Conservation (phyloP, 257 asterid genomes). For the Solanum lignicaule region DNA sequence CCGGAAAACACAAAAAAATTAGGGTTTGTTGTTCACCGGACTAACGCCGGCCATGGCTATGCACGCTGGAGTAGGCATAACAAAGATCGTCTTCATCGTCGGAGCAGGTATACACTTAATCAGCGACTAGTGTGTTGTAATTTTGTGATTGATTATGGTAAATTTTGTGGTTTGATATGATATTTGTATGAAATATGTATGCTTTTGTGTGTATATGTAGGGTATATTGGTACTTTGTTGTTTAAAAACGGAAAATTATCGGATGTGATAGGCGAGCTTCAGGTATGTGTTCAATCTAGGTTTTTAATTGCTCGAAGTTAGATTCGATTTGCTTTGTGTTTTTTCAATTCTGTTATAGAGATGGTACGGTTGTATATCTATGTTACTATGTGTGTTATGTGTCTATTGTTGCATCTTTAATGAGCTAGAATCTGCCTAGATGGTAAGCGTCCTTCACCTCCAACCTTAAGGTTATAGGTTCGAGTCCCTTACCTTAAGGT, state of each 20-base stretch:
- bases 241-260: conserved; percentile 27
- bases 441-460: neutral
- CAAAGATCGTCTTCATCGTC: conserved; percentile 1
- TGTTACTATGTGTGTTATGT: neutral
- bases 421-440: neutral
- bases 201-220: conserved; percentile 4
- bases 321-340: neutral
- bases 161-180: too few relatives aligned
- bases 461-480: neutral
- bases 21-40: neutral
- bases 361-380: neutral
- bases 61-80: conserved; percentile 10
- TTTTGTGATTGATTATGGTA: too few relatives aligned
- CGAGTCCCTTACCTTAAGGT: neutral
- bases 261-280: conserved; percentile 22
- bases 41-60: neutral
- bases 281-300: neutral
- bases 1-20: neutral
- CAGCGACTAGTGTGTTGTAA: neutral
- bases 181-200: neutral
- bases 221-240: conserved; percentile 25
- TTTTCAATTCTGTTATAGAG: neutral
- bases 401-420: neutral
- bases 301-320: neutral
- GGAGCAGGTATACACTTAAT: conserved; percentile 2